phyloP scores from a whole-genome alignment of 2,329 filamentous ascomycete species.

The Podosphaera leucotricha region DNA sequence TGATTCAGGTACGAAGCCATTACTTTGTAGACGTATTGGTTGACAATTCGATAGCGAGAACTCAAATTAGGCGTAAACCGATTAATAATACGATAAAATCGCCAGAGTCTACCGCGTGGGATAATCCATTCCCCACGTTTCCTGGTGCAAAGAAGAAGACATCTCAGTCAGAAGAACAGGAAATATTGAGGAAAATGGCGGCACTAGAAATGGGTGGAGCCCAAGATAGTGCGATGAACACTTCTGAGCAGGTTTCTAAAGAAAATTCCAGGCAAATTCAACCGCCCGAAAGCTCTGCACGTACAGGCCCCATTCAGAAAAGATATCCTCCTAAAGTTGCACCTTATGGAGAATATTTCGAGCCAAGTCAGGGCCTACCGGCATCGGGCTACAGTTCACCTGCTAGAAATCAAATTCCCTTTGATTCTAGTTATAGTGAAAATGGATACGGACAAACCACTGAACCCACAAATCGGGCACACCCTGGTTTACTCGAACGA shows the following conservation, averaged over 20 bases:
- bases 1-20: conserved; percentile 14
- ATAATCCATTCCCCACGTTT: conserved; percentile 26
- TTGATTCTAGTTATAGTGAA: neutral
- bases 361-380: conserved; percentile 4
- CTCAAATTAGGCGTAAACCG: conserved; percentile 7
- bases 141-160: conserved; percentile 19
- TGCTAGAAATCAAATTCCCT: conserved; percentile 18
- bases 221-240: conserved; percentile 5
- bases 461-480: neutral
- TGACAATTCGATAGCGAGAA: conserved; percentile 7
- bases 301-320: conserved; percentile 9
- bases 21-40: conserved; percentile 1
- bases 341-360: conserved; percentile 10
- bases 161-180: conserved; percentile 18
- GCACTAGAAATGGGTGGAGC: conserved; percentile 11
- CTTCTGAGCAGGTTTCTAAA: conserved; percentile 9
- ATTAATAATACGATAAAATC: conserved; percentile 17
- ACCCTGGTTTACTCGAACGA: neutral
- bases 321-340: conserved; percentile 9
- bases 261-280: conserved; percentile 5
- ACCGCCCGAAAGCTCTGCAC: conserved; percentile 8
- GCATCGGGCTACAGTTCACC: conserved; percentile 22
- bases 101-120: conserved; percentile 19
- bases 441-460: neutral
- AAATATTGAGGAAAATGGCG: conserved; percentile 14